Evolutionary conservation across 2,329 filamentous ascomycete genomes (phyloP), one percentile per base, ranked within the genome.

Genomic region (Chaetomium strumarium): DNA sequence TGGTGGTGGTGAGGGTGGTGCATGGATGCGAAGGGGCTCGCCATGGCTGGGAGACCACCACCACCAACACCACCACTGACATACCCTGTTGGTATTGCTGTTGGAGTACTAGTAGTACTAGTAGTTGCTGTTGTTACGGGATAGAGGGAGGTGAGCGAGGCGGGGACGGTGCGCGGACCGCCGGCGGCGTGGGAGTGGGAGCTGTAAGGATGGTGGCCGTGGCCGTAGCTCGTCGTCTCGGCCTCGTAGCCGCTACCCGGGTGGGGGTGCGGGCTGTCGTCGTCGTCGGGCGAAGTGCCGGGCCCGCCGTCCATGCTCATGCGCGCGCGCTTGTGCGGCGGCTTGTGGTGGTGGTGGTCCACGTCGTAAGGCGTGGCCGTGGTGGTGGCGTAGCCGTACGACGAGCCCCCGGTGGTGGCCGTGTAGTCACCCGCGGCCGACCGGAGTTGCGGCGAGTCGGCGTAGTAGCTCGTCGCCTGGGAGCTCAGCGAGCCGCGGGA

Each of bases 161-260:
- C 61, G 5, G 62, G 62, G 17, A 64, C 51, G 10, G 62, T 64
- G 46, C 62, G 59, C 8, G 62, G 62, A 12, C 58, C 55, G 6
- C 51, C 14, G 45, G 57, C 57, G 7, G 53, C 36, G 11, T 50
- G 39, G 48, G 34, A 8, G 37, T 58, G 46, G 19, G 56, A 55
- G 11, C 40, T 20, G 46, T 60, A 62, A 1, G 58, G 46, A 11
- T 55, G n/a, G n/a, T n/a, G n/a, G n/a, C n/a, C n/a, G n/a, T n/a
- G 45, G 48, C 55, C 45, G 48, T 61, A 60, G 16, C 31, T 19
- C n/a, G 45, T 31, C 10, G 51, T 34, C 33, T 58, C 56, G 43
- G 51, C 51, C 16, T 62, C 58, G 53, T 64, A 63, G 42, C 46
- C 50, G 40, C 42, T 43, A 36, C n/a, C 10, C 4, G 24, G 24